Conservation (phyloP, 2,329 filamentous ascomycete genomes). For the Penicillium sp. region DNA sequence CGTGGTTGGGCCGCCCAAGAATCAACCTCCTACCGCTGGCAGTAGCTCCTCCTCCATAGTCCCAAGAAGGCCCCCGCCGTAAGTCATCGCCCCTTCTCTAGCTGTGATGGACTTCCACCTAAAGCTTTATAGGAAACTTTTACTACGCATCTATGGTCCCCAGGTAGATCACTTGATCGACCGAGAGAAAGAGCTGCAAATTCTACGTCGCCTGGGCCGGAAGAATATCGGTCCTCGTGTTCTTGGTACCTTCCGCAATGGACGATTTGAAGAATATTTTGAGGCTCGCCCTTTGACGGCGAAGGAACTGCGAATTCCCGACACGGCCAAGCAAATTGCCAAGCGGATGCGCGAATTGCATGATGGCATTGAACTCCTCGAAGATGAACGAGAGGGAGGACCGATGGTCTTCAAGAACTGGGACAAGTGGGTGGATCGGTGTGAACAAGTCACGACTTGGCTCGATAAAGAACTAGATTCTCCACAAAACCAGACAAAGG, state of each 20-base stretch:
- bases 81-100: conserved; percentile 33
- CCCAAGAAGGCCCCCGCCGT: conserved; percentile 57
- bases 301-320: conserved; percentile 74
- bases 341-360: conserved; percentile 98
- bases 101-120: conserved; percentile 4
- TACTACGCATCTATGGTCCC: conserved; percentile 90
- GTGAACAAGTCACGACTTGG: conserved; percentile 57
- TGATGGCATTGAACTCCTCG: conserved; percentile 84
- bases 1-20: conserved; percentile 79
- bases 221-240: conserved; percentile 93
- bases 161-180: conserved; percentile 97
- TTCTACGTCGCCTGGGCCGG: conserved; percentile 80
- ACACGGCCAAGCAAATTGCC: conserved; percentile 88
- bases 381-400: conserved; percentile 75
- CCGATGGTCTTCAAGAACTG: conserved; percentile 90
- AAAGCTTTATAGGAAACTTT: conserved; percentile 63
- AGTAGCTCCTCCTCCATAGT: conserved; percentile 43
- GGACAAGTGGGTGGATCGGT: conserved; percentile 83
- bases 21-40: conserved; percentile 55
- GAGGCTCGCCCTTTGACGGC: conserved; percentile 80
- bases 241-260: conserved; percentile 90
- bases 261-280: conserved; percentile 93
- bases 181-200: conserved; percentile 83
- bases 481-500: conserved; percentile 48
- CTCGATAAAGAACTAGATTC: conserved; percentile 63